phyloP scores from a whole-genome alignment of 2,329 filamentous ascomycete genomes.

The Penicillium sp. region DNA sequence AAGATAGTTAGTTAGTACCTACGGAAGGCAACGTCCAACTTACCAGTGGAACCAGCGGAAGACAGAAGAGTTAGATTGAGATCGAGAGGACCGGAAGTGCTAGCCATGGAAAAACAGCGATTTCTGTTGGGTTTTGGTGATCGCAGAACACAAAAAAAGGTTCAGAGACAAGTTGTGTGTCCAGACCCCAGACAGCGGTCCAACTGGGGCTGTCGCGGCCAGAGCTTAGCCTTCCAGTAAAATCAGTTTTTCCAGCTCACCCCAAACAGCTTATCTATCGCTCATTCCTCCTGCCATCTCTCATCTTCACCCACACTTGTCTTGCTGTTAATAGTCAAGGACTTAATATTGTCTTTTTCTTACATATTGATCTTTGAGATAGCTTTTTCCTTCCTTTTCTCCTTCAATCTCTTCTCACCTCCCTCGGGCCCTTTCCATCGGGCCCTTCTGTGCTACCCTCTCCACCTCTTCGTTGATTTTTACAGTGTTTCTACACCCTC shows the following conservation, averaged over 20 bases:
- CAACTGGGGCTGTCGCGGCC: no score
- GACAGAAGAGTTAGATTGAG: neutral
- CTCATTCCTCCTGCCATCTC: neutral
- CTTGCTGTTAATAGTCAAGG: conserved; percentile 13
- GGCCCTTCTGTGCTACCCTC: conserved; percentile 20
- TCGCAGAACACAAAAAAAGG: neutral
- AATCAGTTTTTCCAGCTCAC: no score
- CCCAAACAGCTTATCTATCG: conserved; percentile 8
- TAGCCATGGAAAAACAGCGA: neutral
- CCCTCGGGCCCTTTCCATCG: conserved; percentile 10
- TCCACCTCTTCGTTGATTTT: conserved; percentile 18
- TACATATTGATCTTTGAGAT: conserved; percentile 26
- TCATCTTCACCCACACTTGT: conserved; percentile 25
- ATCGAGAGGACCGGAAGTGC: neutral
- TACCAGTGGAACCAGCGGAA: neutral
- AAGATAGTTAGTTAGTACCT: no score
- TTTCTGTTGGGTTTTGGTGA: neutral
- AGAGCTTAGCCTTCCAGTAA: no score
- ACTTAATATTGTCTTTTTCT: conserved; percentile 31
- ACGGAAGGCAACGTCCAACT: neutral
- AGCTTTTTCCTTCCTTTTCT: conserved; percentile 13
- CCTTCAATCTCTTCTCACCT: conserved; percentile 16
- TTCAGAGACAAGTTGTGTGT: neutral
- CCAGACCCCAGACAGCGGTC: neutral
- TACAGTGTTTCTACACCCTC: conserved; percentile 9